phyloP scores from a whole-genome alignment of 1,139 yeast species.

The Candida tetrigidarum region DNA sequence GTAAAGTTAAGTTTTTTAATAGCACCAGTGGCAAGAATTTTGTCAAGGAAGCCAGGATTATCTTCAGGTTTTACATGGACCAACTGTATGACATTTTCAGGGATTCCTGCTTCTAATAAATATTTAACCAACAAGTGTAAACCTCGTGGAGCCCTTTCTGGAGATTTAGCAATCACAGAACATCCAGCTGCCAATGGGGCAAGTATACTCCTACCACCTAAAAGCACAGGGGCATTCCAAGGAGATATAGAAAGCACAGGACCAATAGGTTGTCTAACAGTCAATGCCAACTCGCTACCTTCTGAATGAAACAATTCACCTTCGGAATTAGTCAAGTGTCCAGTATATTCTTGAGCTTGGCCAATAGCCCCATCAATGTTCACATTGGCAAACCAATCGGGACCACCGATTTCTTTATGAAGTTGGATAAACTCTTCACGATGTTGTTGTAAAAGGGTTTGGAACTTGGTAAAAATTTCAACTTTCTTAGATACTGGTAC shows the following conservation, averaged over 20 bases:
- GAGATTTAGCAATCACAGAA: conserved; percentile 46
- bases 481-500: conserved; percentile 21
- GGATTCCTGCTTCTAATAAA: conserved; percentile 44
- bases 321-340: conserved; percentile 23
- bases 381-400: conserved; percentile 40
- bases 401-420: conserved; percentile 41
- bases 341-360: conserved; percentile 29
- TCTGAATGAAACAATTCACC: conserved; percentile 28
- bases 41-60: conserved; percentile 26
- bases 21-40: conserved; percentile 27
- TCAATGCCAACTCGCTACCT: conserved; percentile 31
- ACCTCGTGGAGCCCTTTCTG: conserved; percentile 39
- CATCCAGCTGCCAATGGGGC: conserved; percentile 57
- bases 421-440: conserved; percentile 24
- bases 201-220: conserved; percentile 39
- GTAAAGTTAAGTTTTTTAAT: conserved; percentile 46
- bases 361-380: conserved; percentile 31
- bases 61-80: conserved; percentile 35
- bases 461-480: conserved; percentile 24
- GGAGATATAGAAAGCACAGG: conserved; percentile 50
- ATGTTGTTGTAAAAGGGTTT: conserved; percentile 19
- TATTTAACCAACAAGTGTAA: conserved; percentile 34
- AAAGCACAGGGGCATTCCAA: conserved; percentile 53
- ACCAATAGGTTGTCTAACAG: conserved; percentile 43
- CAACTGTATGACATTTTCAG: conserved; percentile 36